Evolutionary conservation across 2,329 filamentous ascomycete species (phyloP).

Genomic region (Metarhizium sp.): DNA sequence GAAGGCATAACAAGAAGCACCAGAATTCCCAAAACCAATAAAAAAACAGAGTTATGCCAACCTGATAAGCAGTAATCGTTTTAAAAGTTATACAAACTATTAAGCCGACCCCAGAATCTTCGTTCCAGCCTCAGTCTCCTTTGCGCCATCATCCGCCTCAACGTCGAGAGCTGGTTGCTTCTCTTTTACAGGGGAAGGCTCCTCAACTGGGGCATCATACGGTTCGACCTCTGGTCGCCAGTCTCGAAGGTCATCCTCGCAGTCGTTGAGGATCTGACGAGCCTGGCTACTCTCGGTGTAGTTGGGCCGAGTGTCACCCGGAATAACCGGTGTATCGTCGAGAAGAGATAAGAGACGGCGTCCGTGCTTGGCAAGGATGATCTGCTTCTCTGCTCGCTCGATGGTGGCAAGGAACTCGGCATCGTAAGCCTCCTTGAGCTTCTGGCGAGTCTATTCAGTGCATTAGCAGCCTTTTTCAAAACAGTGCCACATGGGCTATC

Average conservation of each 20-base stretch:
- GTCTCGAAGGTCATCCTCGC: slow-evolving; percentile 74
- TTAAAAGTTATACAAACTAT: neutral
- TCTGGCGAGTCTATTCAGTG: slow-evolving; percentile 67
- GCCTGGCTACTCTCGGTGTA: slow-evolving; percentile 61
- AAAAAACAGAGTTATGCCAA: neutral
- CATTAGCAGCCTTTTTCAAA: neutral
- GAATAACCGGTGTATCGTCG: slow-evolving; percentile 82
- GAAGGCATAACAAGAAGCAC: neutral
- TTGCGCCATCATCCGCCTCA: neutral
- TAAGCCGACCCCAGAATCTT: neutral
- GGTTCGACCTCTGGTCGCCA: slow-evolving; percentile 49
- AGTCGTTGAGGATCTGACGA: slow-evolving; percentile 82
- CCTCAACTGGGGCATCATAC: slow-evolving; percentile 15
- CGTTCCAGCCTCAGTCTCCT: neutral
- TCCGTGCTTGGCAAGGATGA: slow-evolving; percentile 85
- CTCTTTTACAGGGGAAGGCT: slow-evolving; percentile 15
- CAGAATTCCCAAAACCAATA: neutral
- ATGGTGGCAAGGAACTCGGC: slow-evolving; percentile 83
- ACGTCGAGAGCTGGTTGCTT: slow-evolving; percentile 12
- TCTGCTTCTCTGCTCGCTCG: slow-evolving; percentile 94
- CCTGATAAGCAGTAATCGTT: neutral
- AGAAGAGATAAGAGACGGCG: slow-evolving; percentile 75
- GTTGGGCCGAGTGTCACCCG: slow-evolving; percentile 64
- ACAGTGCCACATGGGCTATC: neutral
- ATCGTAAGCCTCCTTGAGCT: slow-evolving; percentile 91